Percentiles rank a stretch among this genome's conserved stretches.
phyloP scores from a whole-genome alignment of 768 basidiomycete species.

The Krasilnikovozyma curviuscula region DNA sequence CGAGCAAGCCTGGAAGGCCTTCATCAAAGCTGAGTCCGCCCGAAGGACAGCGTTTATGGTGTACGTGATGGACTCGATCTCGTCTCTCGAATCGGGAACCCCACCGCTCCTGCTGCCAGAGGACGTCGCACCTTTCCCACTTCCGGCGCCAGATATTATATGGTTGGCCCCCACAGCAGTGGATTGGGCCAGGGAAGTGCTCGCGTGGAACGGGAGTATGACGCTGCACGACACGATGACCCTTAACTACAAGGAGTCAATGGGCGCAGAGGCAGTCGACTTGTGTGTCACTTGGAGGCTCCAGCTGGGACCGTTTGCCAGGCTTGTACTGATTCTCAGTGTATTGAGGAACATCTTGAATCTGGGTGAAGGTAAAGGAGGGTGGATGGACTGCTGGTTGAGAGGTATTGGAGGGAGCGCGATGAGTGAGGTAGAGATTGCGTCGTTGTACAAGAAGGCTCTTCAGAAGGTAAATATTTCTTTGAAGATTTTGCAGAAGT shows the following conservation, averaged over 20 bases:
- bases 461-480: slow-evolving; percentile 19
- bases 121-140: slow-evolving; percentile 24
- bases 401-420: slow-evolving; percentile 7
- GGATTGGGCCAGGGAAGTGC: slow-evolving; percentile 23
- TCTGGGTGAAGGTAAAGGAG: slow-evolving; percentile 24
- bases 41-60: slow-evolving; percentile 26
- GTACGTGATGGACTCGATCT: slow-evolving; percentile 28
- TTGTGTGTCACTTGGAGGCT: neutral
- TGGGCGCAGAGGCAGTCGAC: too few relatives aligned
- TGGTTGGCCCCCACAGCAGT: slow-evolving; percentile 26
- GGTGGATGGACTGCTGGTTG: slow-evolving; percentile 13
- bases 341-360: slow-evolving; percentile 25
- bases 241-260: neutral
- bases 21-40: slow-evolving; percentile 27
- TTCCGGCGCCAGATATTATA: slow-evolving; percentile 26
- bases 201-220: neutral
- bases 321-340: slow-evolving; percentile 25
- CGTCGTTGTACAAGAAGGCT: slow-evolving; percentile 20
- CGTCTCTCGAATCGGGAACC: slow-evolving; percentile 25
- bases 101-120: slow-evolving; percentile 19
- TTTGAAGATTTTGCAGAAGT: slow-evolving; percentile 15
- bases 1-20: slow-evolving; percentile 25
- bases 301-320: slow-evolving; percentile 26
- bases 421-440: slow-evolving; percentile 13
- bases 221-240: neutral